Evolutionary conservation across 148 eudicot species (phyloP).

Genomic region (Heliosperma pusillum): DNA sequence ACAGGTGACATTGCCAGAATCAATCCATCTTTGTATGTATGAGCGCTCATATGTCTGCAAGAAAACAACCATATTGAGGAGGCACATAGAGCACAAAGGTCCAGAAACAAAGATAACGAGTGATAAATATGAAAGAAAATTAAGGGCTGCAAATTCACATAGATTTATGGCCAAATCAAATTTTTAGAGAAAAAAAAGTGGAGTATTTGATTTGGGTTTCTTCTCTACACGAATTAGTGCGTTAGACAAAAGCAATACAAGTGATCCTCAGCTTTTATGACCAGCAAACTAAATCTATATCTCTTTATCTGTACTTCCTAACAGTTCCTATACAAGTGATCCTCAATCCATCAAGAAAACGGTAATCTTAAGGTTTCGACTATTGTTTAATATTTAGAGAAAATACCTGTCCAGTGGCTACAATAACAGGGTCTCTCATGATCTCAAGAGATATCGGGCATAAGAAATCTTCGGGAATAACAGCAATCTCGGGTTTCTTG

Average conservation of each 20-base stretch:
- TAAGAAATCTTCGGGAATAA: constrained; percentile 76
- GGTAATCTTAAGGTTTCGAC: not conserved
- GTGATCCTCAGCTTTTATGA: too few species aligned
- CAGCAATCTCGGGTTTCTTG: constrained; percentile 45
- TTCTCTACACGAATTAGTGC: too few species aligned
- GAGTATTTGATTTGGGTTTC: too few species aligned
- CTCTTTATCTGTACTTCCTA: too few species aligned
- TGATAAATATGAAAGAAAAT: not conserved
- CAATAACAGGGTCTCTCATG: constrained; percentile 94
- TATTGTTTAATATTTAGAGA: not conserved
- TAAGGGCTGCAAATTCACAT: not conserved
- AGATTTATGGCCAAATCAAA: not conserved
- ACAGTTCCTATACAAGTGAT: too few species aligned
- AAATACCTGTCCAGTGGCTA: constrained; percentile 87
- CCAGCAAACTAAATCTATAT: too few species aligned
- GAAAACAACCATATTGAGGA: not conserved
- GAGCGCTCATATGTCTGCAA: constrained; percentile 90
- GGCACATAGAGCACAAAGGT: not conserved
- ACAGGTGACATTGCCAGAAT: constrained; percentile 81
- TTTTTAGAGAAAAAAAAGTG: not conserved
- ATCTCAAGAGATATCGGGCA: constrained; percentile 90
- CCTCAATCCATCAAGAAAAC: too few species aligned
- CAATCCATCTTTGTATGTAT: constrained; percentile 92
- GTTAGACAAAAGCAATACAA: too few species aligned
- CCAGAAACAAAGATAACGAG: not conserved